Evolutionary conservation across 1,284 basidiomycete species (phyloP).

Genomic region (Ustilago loliicola): DNA sequence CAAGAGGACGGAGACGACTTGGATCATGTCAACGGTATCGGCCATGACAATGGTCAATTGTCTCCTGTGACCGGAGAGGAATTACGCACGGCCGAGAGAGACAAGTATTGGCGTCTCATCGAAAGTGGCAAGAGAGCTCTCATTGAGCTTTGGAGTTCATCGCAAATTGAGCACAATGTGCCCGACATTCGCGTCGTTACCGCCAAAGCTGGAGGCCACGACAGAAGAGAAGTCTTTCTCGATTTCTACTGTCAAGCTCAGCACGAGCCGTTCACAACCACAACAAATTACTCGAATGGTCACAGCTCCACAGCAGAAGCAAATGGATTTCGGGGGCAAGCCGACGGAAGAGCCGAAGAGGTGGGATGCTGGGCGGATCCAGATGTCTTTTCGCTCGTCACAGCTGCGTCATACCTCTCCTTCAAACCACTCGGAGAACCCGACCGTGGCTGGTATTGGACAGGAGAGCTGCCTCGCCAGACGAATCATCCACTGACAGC

Average conservation of each 20-base stretch:
- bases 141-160: slow-evolving; percentile 23
- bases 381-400: slow-evolving; percentile 38
- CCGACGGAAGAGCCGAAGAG: slow-evolving; percentile 1
- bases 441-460: slow-evolving; percentile 34
- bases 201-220: slow-evolving; percentile 38
- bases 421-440: slow-evolving; percentile 24
- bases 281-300: neutral
- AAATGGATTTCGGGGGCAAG: neutral
- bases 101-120: slow-evolving; percentile 30
- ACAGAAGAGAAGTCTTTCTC: slow-evolving; percentile 39
- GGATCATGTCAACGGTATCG: neutral
- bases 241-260: slow-evolving; percentile 49
- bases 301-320: neutral
- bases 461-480: slow-evolving; percentile 39
- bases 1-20: neutral
- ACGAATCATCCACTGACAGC: slow-evolving; percentile 3
- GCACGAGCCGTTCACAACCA: slow-evolving; percentile 7
- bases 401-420: slow-evolving; percentile 25
- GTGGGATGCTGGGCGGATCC: slow-evolving; percentile 46
- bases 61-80: slow-evolving; percentile 15
- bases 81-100: slow-evolving; percentile 31
- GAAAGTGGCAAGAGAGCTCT: slow-evolving; percentile 35
- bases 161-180: neutral
- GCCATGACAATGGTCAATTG: neutral
- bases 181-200: slow-evolving; percentile 41